Evolutionary conservation across 1,284 basidiomycete genomes (phyloP), one percentile per base, ranked within the genome.

Genomic region (Ustilago loliicola): DNA sequence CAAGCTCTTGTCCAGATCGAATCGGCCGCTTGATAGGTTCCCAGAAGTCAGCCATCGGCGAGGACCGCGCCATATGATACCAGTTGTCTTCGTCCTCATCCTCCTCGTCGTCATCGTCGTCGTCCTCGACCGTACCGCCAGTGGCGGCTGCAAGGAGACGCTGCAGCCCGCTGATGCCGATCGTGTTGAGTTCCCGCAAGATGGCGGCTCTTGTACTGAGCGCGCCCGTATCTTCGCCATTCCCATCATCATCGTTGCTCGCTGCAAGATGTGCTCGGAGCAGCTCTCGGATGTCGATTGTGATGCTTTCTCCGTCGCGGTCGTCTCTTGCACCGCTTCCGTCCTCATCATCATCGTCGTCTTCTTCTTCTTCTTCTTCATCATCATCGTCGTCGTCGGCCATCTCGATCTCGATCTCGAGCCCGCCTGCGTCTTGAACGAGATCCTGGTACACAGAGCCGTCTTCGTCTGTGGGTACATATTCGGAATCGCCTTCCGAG

Each of bases 1-100:
- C 88, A 9, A 98, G 88, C 54, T 91, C 89, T 9, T 91, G 84
- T 0, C 96, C 96, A 11, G 88, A 89, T 48, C 90, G 85, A 84
- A 93, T 90, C 1, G 95, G 93, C 70, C 92, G 89, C 2, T 86
- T 90, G 50, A 79, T 60, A 29, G 80, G 63, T 6, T 83, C 79
- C 83, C 83, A 84, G 50, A 81, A 81, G 45, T 80, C 80, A 19
- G 71, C 45, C 76, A 83, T 81, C 11, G 52, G 56, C 38, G 70
- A 56, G 4, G 64, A 65, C 19, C 74, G 58, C 13, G 65, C 58
- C 66, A 78, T 67, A 52, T 70, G 67, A 47, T 77, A 75, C 71
- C 69, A 74, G 36, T 80, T 54, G 40, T 65, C 57, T 42, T 78
- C 69, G 25, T 73, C 73, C 0, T 71, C 71, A 6, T 77, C 67